These are phyloP conservation scores for Astrephomene gubernaculifera DNA, from an alignment of 139 green algal species.

Conservation along the genomic window DNA sequence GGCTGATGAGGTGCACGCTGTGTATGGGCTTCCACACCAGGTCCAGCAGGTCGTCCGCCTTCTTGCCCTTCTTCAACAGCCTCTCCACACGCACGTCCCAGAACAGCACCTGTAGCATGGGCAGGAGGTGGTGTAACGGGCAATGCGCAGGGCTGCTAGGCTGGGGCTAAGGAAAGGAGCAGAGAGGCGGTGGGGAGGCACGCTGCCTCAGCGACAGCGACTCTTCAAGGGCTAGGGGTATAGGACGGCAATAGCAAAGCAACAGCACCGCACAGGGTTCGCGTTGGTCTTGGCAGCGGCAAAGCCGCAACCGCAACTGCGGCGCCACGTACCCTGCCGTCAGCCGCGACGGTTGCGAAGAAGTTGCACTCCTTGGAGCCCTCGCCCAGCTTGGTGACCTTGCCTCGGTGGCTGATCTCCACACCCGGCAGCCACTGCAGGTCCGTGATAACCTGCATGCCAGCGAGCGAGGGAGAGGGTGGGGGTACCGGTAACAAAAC, in stretches of 20 bases:
- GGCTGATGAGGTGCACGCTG: slow-evolving; percentile 71
- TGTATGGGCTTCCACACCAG: slow-evolving; percentile 81
- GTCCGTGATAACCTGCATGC: slow-evolving; percentile 69
- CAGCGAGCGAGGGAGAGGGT: background rate
- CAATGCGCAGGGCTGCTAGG: too few relatives aligned
- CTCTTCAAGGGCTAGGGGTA: too few relatives aligned
- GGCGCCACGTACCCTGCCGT: slow-evolving; percentile 56
- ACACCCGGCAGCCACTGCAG: slow-evolving; percentile 84
- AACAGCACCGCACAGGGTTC: too few relatives aligned
- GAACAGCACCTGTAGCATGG: slow-evolving; percentile 70
- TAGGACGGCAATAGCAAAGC: too few relatives aligned
- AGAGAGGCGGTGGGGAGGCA: too few relatives aligned
- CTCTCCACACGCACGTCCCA: slow-evolving; percentile 86
- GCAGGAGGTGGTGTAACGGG: too few relatives aligned
- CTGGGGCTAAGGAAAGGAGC: too few relatives aligned
- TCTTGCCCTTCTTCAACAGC: slow-evolving; percentile 73
- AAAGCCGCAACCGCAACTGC: too few relatives aligned
- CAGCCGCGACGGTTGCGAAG: slow-evolving; percentile 78
- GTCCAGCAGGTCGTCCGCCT: slow-evolving; percentile 65
- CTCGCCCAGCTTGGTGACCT: slow-evolving; percentile 52
- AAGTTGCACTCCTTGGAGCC: slow-evolving; percentile 73
- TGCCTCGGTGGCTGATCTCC: slow-evolving; percentile 59
- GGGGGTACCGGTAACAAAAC: too few relatives aligned
- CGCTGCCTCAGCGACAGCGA: too few relatives aligned
- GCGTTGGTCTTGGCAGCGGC: too few relatives aligned